These are phyloP conservation scores for Penicillium roqueforti DNA, from an alignment of 495 filamentous ascomycete species.

Conservation along the genomic window DNA sequence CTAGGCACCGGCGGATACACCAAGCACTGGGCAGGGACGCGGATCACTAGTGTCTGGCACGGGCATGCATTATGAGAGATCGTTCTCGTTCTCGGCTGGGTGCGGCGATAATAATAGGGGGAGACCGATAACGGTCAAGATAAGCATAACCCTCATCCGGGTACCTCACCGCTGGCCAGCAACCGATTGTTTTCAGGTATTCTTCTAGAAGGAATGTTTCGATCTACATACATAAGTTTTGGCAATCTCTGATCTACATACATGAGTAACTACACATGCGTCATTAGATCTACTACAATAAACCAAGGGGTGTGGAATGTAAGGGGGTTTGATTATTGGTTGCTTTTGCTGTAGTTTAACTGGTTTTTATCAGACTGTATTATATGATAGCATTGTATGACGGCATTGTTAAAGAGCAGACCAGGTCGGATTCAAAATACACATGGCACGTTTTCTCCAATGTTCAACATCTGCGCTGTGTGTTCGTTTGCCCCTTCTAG, in stretches of 20 bases:
- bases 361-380: not conserved
- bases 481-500: not conserved
- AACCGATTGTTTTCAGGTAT: not conserved
- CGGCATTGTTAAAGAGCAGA: no score
- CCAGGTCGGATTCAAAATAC: not conserved
- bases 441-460: slow-evolving; percentile 1
- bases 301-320: not conserved
- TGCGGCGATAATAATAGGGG: not conserved
- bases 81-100: not conserved
- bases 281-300: not conserved
- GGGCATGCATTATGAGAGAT: not conserved
- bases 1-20: not conserved
- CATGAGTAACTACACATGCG: no score
- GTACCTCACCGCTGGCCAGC: not conserved
- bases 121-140: not conserved
- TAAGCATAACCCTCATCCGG: not conserved
- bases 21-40: slow-evolving; percentile 2
- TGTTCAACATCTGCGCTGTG: not conserved
- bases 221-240: not conserved
- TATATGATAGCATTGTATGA: not conserved
- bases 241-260: not conserved
- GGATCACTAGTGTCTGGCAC: not conserved
- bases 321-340: not conserved
- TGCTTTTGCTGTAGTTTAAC: not conserved
- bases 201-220: slow-evolving; percentile 1